Evolutionary conservation across 306 rosid species (phyloP).

Genomic region (Prunus mongolica): DNA sequence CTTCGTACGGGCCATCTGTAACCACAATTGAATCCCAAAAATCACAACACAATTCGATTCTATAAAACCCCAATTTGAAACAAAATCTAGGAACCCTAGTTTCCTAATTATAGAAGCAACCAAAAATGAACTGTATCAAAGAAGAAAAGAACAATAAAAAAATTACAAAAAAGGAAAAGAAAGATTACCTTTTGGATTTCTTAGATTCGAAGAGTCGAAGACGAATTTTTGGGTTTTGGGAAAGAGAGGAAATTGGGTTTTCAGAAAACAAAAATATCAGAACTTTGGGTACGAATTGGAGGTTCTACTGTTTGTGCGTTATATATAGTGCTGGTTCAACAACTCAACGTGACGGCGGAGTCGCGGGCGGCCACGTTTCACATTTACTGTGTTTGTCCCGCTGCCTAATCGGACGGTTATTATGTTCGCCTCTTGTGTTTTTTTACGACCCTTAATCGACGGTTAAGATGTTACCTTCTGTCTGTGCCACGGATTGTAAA

Average conservation of each 20-base stretch:
- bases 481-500: background rate
- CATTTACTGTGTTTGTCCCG: slow-evolving; percentile 1
- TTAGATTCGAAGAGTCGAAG: background rate
- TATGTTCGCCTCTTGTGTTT: no score
- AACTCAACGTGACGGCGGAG: background rate
- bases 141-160: background rate
- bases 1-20: slow-evolving; percentile 47
- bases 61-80: background rate
- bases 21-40: background rate
- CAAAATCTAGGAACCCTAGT: background rate
- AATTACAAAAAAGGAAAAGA: background rate
- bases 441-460: background rate
- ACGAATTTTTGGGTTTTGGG: background rate
- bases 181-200: background rate
- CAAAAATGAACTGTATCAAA: background rate
- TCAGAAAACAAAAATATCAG: background rate
- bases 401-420: background rate
- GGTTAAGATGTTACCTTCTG: background rate
- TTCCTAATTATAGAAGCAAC: background rate
- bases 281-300: background rate
- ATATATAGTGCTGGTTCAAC: background rate
- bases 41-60: background rate
- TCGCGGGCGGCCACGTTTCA: background rate
- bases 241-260: background rate
- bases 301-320: background rate